A percentile compares a stretch with the other conserved stretches of the same genome.
Conservation (phyloP, 1,284 basidiomycete species). For the Trametes hirsuta region DNA sequence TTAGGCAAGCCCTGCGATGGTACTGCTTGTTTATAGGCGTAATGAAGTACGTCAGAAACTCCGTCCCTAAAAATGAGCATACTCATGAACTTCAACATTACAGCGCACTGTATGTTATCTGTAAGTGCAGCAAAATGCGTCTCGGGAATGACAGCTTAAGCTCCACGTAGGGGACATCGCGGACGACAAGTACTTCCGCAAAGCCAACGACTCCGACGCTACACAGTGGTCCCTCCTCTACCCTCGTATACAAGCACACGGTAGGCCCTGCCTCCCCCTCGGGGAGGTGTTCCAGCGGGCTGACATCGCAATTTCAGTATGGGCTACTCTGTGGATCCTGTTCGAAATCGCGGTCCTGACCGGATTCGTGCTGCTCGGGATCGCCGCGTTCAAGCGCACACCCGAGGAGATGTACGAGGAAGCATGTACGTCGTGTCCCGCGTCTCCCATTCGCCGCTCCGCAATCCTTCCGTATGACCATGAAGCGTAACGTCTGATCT, state of each 20-base stretch:
- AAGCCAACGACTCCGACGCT: conserved; percentile 82
- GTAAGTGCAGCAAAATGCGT: conserved; percentile 43
- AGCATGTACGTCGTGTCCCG: conserved; percentile 37
- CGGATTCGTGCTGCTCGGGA: conserved; percentile 72
- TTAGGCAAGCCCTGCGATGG: conserved; percentile 70
- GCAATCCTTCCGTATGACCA: not conserved
- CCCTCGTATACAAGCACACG: conserved; percentile 65
- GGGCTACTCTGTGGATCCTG: conserved; percentile 76
- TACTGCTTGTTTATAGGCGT: conserved; percentile 82
- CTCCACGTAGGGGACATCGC: conserved; percentile 72
- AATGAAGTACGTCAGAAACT: conserved; percentile 66
- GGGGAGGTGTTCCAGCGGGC: too few relatives aligned
- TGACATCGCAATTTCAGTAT: conserved; percentile 46
- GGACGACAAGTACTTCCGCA: conserved; percentile 85
- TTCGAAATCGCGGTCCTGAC: conserved; percentile 70
- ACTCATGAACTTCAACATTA: conserved; percentile 1
- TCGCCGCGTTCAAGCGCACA: conserved; percentile 65
- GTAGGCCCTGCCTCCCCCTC: conserved; percentile 42
- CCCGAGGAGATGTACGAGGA: conserved; percentile 41
- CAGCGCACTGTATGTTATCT: conserved; percentile 78
- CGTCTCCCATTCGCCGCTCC: not conserved
- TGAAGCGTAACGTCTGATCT: not conserved
- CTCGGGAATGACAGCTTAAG: not conserved
- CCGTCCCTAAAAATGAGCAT: conserved; percentile 4
- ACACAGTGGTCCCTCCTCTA: conserved; percentile 76